Percentiles rank a stretch among this genome's conserved stretches.
phyloP scores from a whole-genome alignment of 2,329 filamentous ascomycete genomes.

The Penicillium freii region DNA sequence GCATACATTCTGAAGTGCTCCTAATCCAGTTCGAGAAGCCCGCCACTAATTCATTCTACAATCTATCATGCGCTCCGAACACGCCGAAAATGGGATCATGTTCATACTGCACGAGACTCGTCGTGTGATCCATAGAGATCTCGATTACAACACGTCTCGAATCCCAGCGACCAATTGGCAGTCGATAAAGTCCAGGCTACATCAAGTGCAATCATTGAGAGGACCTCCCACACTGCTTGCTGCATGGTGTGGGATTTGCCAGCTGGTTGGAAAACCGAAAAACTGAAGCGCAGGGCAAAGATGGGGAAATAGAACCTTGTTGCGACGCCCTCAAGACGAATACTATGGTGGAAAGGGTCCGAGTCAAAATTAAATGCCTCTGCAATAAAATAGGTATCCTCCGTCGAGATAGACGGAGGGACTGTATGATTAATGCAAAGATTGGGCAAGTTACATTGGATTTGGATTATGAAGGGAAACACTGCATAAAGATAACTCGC shows the following conservation, averaged over 20 bases:
- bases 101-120: slow-evolving; percentile 13
- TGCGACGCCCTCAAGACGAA: slow-evolving; percentile 10
- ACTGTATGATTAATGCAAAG: neutral
- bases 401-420: neutral
- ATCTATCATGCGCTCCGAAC: slow-evolving; percentile 16
- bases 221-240: slow-evolving; percentile 14
- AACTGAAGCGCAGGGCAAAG: slow-evolving; percentile 16
- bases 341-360: slow-evolving; percentile 3
- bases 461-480: neutral
- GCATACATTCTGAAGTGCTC: slow-evolving; percentile 11
- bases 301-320: slow-evolving; percentile 10
- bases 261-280: slow-evolving; percentile 18
- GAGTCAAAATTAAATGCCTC: neutral
- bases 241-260: slow-evolving; percentile 21
- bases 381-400: neutral
- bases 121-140: slow-evolving; percentile 15
- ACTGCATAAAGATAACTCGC: neutral
- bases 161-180: slow-evolving; percentile 10
- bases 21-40: slow-evolving; percentile 23
- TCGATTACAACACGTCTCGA: slow-evolving; percentile 9
- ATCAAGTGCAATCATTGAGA: slow-evolving; percentile 14
- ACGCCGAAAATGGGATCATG: slow-evolving; percentile 12
- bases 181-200: slow-evolving; percentile 11
- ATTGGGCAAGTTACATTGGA: neutral
- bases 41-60: slow-evolving; percentile 18